These are phyloP conservation scores for Suillus paluster DNA, from an alignment of 768 basidiomycete genomes.

Conservation along the genomic window DNA sequence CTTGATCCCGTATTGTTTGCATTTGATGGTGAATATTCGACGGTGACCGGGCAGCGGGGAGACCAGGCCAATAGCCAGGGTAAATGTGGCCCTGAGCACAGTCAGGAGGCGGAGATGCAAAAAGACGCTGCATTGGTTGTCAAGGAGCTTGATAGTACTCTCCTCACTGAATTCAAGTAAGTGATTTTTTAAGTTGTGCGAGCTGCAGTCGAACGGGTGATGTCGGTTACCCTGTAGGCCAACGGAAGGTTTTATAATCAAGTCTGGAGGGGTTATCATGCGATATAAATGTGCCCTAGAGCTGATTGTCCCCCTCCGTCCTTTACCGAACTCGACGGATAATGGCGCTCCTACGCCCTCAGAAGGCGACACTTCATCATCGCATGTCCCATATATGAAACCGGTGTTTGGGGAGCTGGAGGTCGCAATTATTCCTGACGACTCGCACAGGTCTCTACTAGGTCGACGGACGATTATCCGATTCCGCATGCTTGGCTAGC, in stretches of 20 bases:
- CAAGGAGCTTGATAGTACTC: conserved; percentile 12
- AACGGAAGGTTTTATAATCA: conserved; percentile 23
- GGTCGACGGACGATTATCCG: conserved; percentile 59
- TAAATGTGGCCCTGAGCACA: background rate
- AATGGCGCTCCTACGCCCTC: background rate
- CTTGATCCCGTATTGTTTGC: conserved; percentile 18
- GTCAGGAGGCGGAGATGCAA: conserved; percentile 19
- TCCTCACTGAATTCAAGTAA: conserved; percentile 25
- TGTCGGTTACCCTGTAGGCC: conserved; percentile 12
- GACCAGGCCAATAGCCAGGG: background rate
- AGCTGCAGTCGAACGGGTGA: background rate
- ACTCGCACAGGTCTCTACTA: conserved; percentile 54
- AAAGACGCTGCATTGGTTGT: conserved; percentile 24
- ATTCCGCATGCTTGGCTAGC: conserved; percentile 53
- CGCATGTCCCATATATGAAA: conserved; percentile 33
- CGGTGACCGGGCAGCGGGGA: conserved; percentile 18
- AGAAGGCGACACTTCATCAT: background rate
- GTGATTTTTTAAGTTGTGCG: background rate
- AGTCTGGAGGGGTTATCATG: conserved; percentile 25
- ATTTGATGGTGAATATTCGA: conserved; percentile 33
- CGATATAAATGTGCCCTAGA: conserved; percentile 29
- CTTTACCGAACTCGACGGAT: conserved; percentile 8
- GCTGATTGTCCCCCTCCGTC: conserved; percentile 22
- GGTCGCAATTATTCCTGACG: conserved; percentile 54
- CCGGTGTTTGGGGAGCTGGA: conserved; percentile 61